Evolutionary conservation across 345 rosid genomes (phyloP), one percentile per base, ranked within the genome.

Genomic region (Salix exigua): DNA sequence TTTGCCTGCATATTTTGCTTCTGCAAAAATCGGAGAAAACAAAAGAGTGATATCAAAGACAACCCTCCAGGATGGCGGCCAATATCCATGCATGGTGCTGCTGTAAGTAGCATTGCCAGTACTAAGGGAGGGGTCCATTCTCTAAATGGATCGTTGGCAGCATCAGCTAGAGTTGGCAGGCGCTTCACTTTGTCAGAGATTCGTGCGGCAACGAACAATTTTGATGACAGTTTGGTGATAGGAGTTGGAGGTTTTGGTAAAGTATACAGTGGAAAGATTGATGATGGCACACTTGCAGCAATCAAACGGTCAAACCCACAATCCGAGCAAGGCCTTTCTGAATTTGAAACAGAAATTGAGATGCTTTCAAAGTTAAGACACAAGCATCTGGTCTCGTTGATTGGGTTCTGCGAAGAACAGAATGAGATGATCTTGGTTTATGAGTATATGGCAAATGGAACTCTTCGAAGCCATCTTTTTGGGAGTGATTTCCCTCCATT

Each of bases 391-490:
- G 98, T 94, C 51, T 92, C 97, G 64, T 66, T 94, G 87, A 87
- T 94, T 66, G 98, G 97, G 21, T 94, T 92, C 86, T 94, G 97
- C 11, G 95, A 94, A 67, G 95, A 94, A 68, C 88, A 92, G 19
- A 87, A 77, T 68, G 98, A 94, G 85, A 92, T 92, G 98, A 94
- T 94, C 76, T 80, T 94, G 89, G 97, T 94, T 66, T 94, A 94
- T 51, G 97, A 94, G 80, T 94, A 87, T 72, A 92, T 94, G 98
- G 95, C 88, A 48, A 92, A 94, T 19, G 97, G 97, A 37, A 91
- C 97, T 71, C 87, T 90, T 14, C 84, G 97, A 78, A 91, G 95
- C 67, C 98, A 92, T 87, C 89, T 91, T 19, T 94, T 92, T 44
- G 98, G 97, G 28, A 77, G 87, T 30, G 87, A 85, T 80, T 87